Evolutionary conservation across 129 eudicot genomes (phyloP).

Genomic region (Artemisia argyi): DNA sequence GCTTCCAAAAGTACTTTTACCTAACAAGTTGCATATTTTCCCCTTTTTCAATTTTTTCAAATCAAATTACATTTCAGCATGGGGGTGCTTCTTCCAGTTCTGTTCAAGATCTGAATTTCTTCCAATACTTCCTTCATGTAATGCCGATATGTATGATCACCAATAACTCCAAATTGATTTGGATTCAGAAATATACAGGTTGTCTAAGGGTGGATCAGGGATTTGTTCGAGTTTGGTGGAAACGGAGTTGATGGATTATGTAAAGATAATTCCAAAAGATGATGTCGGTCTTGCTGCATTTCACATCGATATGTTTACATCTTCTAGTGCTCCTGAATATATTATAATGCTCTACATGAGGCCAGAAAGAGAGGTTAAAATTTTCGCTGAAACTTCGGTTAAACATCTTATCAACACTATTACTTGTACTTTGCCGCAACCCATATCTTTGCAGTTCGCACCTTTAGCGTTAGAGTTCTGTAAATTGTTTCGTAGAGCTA

Average conservation of each 20-base stretch:
- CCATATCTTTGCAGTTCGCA: slow-evolving; percentile 28
- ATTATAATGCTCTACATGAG: slow-evolving; percentile 61
- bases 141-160: slow-evolving; percentile 37
- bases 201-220: slow-evolving; percentile 34
- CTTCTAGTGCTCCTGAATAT: slow-evolving; percentile 48
- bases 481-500: slow-evolving; percentile 44
- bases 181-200: slow-evolving; percentile 35
- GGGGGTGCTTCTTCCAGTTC: slow-evolving; percentile 29
- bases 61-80: slow-evolving; percentile 23
- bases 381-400: slow-evolving; percentile 46
- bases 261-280: slow-evolving; percentile 16
- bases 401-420: slow-evolving; percentile 33
- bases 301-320: slow-evolving; percentile 45
- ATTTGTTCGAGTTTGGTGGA: slow-evolving; percentile 1
- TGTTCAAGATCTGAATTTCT: not conserved
- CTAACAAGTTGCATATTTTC: not conserved
- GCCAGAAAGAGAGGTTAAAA: slow-evolving; percentile 28
- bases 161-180: slow-evolving; percentile 44
- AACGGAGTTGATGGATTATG: slow-evolving; percentile 12
- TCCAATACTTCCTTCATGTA: too few species aligned
- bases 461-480: slow-evolving; percentile 66
- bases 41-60: slow-evolving; percentile 24
- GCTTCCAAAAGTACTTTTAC: too few species aligned
- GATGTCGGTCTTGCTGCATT: slow-evolving; percentile 30
- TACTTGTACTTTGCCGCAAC: slow-evolving; percentile 28